phyloP scores from a whole-genome alignment of 2,329 filamentous ascomycete genomes.

The Herpomyces periplanetae region DNA sequence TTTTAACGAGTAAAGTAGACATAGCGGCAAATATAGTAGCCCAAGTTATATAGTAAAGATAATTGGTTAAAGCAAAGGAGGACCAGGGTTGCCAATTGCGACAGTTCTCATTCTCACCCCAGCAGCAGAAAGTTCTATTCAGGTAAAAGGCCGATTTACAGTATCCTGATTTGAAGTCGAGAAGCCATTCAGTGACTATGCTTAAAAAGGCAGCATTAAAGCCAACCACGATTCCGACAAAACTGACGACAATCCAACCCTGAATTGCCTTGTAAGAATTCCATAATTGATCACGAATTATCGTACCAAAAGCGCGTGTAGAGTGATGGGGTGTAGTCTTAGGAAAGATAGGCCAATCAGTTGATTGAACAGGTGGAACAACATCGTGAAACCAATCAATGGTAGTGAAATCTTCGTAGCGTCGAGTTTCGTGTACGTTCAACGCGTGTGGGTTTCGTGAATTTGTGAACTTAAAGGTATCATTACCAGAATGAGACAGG shows the following conservation, averaged over 20 bases:
- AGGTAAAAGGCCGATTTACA: constrained; percentile 85
- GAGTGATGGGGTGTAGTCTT: too few relatives aligned
- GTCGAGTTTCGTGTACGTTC: too few relatives aligned
- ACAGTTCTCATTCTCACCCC: constrained; percentile 72
- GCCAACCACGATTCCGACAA: constrained; percentile 71
- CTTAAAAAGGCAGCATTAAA: constrained; percentile 71
- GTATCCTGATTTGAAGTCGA: constrained; percentile 79
- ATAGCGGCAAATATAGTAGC: constrained; percentile 42
- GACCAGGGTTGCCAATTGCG: constrained; percentile 68
- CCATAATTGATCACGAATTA: too few relatives aligned
- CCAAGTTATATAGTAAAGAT: constrained; percentile 52
- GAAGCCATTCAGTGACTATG: constrained; percentile 84
- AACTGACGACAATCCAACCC: constrained; percentile 82
- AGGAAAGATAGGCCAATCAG: too few relatives aligned
- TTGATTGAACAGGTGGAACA: too few relatives aligned
- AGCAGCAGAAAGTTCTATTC: constrained; percentile 91
- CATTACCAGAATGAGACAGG: too few relatives aligned
- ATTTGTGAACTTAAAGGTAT: too few relatives aligned
- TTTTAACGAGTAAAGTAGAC: constrained; percentile 47
- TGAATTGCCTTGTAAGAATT: constrained; percentile 84
- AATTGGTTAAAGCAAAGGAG: constrained; percentile 33
- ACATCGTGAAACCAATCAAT: too few relatives aligned
- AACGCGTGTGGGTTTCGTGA: too few relatives aligned
- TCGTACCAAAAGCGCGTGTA: too few relatives aligned
- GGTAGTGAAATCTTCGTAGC: too few relatives aligned